phyloP scores from a whole-genome alignment of 805 yeast genomes.

The Barnettozyma populi region DNA sequence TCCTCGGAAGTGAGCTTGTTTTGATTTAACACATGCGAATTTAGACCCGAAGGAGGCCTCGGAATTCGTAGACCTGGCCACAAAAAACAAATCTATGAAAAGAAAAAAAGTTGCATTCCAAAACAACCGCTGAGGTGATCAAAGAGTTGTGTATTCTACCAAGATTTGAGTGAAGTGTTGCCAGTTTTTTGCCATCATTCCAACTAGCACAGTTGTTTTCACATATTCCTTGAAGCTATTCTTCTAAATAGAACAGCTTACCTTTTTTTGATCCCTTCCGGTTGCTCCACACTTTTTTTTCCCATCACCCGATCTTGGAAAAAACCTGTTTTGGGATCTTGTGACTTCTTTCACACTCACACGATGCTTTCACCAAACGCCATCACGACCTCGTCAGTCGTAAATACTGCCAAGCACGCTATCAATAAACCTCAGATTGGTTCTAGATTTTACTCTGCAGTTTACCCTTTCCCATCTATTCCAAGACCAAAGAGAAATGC shows the following conservation, averaged over 20 bases:
- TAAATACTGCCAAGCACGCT: conserved; percentile 1
- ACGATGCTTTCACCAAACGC: conserved; percentile 6
- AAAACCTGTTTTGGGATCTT: conserved; percentile 3
- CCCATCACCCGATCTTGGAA: not conserved
- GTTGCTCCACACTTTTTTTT: conserved; percentile 1
- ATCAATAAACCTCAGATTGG: conserved; percentile 10
- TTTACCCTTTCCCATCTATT: conserved; percentile 44
- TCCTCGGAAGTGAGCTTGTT: not conserved
- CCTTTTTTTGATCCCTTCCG: not conserved
- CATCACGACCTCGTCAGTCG: not conserved
- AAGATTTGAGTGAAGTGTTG: not conserved
- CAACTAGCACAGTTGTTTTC: not conserved
- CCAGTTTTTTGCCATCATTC: not conserved
- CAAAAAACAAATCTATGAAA: not conserved
- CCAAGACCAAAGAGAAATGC: conserved; percentile 54
- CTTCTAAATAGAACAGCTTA: not conserved
- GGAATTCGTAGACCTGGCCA: not conserved
- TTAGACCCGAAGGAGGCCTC: not conserved
- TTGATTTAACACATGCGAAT: not conserved
- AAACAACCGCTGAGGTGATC: not conserved
- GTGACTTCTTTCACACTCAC: conserved; percentile 6
- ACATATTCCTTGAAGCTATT: not conserved
- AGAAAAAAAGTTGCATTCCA: not conserved
- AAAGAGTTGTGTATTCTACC: not conserved
- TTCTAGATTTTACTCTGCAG: conserved; percentile 17